Base-by-base conservation (phyloP, 208 protist genomes). In the Leishmania tarentolae region DNA sequence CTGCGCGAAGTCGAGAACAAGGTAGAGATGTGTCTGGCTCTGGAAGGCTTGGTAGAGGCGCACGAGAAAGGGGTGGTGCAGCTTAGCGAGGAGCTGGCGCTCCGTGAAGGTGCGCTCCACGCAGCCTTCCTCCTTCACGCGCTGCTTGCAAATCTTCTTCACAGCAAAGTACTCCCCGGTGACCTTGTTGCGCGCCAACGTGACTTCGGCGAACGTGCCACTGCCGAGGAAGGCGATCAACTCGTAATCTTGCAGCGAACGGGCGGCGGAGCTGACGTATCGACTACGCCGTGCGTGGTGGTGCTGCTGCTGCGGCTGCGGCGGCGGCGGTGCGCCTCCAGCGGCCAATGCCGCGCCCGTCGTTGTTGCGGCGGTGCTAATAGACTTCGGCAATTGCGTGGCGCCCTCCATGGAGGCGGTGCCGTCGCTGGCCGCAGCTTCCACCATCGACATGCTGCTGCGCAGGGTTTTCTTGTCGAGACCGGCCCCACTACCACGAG, bases 131-230 rank as follows among this genome's bases (percentile, higher is more conserved):
- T 97, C 88, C 68, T 89, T 82, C 80, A 97, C 90, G 70, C 93
- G 93, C 83, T 87, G 83, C 83, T 97, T 97, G 0, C 88, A 94
- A 74, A 97, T 97, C 68, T 95, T 96, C 79, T 97, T 97, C 37
- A 97, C 86, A 0, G 94, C 92, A 82, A 89, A 97, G n/a, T 94
- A 85, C 76, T 93, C 86, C 11, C 83, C 59, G 15, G 90, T 96
- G n/a, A 79, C 68, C 17, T 88, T 87, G 77, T 92, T 90, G 40
- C 94, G 88, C 37, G 94, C 94, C 46, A 97, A 85, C 19, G 94
- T 97, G 40, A 97, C 94, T 80, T 97, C 94, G 7, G 92, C 91
- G 81, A 97, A 97, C 66, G 91, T 91, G 68, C 94, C 94, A 50
- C 66, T 89, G 70, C 94, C 94, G n/a, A 97, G 77, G 75, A 94